A percentile compares a stretch with the other conserved stretches of the same genome.
Evolutionary conservation across 495 filamentous ascomycete species (phyloP).

Genomic region (Penicillium subrubescens): DNA sequence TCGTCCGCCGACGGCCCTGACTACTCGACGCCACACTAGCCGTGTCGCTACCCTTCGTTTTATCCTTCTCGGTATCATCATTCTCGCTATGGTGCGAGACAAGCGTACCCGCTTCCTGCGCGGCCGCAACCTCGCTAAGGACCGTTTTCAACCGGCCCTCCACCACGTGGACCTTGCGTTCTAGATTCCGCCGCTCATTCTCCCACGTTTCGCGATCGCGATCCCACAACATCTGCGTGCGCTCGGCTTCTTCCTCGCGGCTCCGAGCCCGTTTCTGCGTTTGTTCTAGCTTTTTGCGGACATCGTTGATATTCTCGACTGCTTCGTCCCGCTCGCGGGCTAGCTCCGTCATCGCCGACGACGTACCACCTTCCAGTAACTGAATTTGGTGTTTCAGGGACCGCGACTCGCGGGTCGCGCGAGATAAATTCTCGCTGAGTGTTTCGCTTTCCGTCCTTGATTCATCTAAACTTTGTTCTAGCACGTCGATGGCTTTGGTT

Average conservation of each 20-base stretch:
- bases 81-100: constrained; percentile 28
- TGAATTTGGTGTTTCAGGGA: constrained; percentile 83
- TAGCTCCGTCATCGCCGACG: constrained; percentile 78
- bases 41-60: constrained; percentile 64
- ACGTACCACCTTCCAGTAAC: constrained; percentile 82
- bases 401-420: constrained; percentile 70
- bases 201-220: constrained; percentile 83
- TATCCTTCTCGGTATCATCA: constrained; percentile 37
- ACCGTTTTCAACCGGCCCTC: constrained; percentile 84
- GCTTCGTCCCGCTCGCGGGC: constrained; percentile 86
- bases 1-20: constrained; percentile 55
- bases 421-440: constrained; percentile 59
- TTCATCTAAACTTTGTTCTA: constrained; percentile 75
- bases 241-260: constrained; percentile 82
- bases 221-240: constrained; percentile 74
- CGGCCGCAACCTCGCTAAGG: constrained; percentile 78
- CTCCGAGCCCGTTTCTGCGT: constrained; percentile 74
- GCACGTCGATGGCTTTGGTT: constrained; percentile 74
- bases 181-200: constrained; percentile 74
- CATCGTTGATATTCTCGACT: constrained; percentile 69
- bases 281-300: constrained; percentile 76
- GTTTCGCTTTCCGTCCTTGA: constrained; percentile 73
- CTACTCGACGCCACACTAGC: constrained; percentile 78
- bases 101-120: constrained; percentile 56
- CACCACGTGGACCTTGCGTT: constrained; percentile 81